phyloP scores from a whole-genome alignment of 1,284 basidiomycete genomes.

The Boletus semigastroideus region DNA sequence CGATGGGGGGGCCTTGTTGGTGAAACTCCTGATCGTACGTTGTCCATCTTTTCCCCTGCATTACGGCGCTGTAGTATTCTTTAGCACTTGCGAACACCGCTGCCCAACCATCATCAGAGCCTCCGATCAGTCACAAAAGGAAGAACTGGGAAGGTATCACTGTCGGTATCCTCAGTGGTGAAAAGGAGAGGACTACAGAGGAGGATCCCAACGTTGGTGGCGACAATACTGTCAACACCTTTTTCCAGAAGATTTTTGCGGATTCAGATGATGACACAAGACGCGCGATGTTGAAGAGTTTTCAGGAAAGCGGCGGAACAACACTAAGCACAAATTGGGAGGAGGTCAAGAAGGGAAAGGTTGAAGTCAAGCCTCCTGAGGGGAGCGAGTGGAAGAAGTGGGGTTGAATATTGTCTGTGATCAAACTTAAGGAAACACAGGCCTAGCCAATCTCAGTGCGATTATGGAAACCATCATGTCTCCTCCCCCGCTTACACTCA shows the following conservation, averaged over 20 bases:
- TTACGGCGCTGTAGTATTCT: background rate
- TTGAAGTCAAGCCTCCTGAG: slow-evolving; percentile 77
- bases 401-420: slow-evolving; percentile 38
- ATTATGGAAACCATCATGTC: slow-evolving; percentile 38
- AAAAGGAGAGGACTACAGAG: slow-evolving; percentile 60
- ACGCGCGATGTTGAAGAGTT: slow-evolving; percentile 96
- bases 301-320: slow-evolving; percentile 88
- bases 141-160: slow-evolving; percentile 89
- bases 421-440: too few relatives aligned
- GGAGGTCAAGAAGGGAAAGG: slow-evolving; percentile 69
- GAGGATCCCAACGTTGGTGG: slow-evolving; percentile 85
- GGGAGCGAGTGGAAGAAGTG: slow-evolving; percentile 84
- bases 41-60: background rate
- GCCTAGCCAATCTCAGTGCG: too few relatives aligned
- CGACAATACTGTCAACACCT: slow-evolving; percentile 71
- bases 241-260: slow-evolving; percentile 84
- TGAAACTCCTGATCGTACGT: slow-evolving; percentile 70
- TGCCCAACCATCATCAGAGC: slow-evolving; percentile 35
- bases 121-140: slow-evolving; percentile 39
- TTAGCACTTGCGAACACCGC: slow-evolving; percentile 33
- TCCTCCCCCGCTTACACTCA: slow-evolving; percentile 73
- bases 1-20: slow-evolving; percentile 79
- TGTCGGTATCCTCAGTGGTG: slow-evolving; percentile 56
- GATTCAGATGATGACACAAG: slow-evolving; percentile 87
- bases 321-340: slow-evolving; percentile 93